Base-by-base conservation (phyloP, 2,329 filamentous ascomycete species). In the Venturia carpophila region DNA sequence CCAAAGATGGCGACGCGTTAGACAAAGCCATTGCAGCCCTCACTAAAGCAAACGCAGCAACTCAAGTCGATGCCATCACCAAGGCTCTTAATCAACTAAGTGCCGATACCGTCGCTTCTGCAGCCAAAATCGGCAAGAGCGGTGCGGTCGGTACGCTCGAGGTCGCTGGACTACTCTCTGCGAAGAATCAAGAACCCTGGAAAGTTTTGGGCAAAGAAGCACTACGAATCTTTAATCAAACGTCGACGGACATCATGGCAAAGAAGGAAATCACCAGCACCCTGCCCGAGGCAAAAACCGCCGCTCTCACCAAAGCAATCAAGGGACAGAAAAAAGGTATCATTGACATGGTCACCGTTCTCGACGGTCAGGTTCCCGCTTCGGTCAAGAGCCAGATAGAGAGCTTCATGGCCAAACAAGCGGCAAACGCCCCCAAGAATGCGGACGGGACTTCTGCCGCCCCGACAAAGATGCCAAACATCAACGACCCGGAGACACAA, bases 1-100 rank as follows among this genome's bases (percentile, higher is more conserved):
- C 43, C 62, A 39, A 49, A 27, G 42, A 39, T 24, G 43, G 39
- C 37, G 43, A 47, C 6, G 62, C 13, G 15, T 19, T 63, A n/a
- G 45, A 63, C n/a, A 49, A 47, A 17, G 62, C 62, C n/a, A 55
- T 63, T 13, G 13, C 21, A 52, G 43, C 62, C 24, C 41, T 63
- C 9, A 47, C 62, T 11, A 39, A 42, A 37, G 62, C 6, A 27
- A 63, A 63, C 39, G 62, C 43, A 7, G 30, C 41, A 63, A n/a
- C 41, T 9, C 62, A 63, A 39, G 34, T 63, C 21, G 43, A 47
- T 15, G 30, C 39, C 15, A 52, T 63, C 62, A 55, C 13, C 45
- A 45, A 30, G 13, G 15, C 21, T 15, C 43, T 49, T 21, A 27
- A 27, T 24, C 52, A 63, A 45, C n/a, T 63, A 21, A 37, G 43